phyloP scores from a whole-genome alignment of 2,329 filamentous ascomycete genomes.

The Aspergillus persii region DNA sequence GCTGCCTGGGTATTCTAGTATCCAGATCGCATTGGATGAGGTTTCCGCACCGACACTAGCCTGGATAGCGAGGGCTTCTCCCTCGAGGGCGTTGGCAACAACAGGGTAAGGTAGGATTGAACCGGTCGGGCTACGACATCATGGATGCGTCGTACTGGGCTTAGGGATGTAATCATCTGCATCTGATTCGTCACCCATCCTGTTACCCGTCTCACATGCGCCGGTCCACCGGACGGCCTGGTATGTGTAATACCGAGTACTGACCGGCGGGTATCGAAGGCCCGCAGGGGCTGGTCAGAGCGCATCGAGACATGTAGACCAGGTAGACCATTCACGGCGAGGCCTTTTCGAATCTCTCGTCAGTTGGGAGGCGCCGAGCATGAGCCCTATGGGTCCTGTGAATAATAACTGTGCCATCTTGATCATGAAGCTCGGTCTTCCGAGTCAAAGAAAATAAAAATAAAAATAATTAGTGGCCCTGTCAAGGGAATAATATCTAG shows the following conservation, averaged over 20 bases:
- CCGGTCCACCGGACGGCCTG: conserved; percentile 1
- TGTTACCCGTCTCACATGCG: conserved; percentile 21
- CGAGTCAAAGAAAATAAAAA: conserved; percentile 1
- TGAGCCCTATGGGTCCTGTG: no score
- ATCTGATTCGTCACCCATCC: conserved; percentile 17
- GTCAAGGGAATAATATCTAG: background rate
- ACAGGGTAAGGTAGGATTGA: background rate
- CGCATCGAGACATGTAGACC: no score
- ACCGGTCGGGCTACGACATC: background rate
- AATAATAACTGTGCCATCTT: no score
- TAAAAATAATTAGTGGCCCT: background rate
- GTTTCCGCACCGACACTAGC: no score
- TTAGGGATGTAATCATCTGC: conserved; percentile 17
- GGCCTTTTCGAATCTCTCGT: background rate
- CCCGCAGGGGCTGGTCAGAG: background rate
- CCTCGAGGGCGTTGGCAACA: no score
- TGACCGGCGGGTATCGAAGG: no score
- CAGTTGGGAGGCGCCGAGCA: background rate
- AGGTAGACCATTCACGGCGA: background rate
- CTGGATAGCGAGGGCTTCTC: background rate
- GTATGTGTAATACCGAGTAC: conserved; percentile 1
- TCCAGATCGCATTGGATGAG: no score
- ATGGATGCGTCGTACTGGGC: no score
- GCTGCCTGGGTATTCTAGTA: no score
- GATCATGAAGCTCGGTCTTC: background rate